Evolutionary conservation across 2,329 filamentous ascomycete genomes (phyloP), one percentile per base, ranked within the genome.

Genomic region (Phyllosticta citriasiana): DNA sequence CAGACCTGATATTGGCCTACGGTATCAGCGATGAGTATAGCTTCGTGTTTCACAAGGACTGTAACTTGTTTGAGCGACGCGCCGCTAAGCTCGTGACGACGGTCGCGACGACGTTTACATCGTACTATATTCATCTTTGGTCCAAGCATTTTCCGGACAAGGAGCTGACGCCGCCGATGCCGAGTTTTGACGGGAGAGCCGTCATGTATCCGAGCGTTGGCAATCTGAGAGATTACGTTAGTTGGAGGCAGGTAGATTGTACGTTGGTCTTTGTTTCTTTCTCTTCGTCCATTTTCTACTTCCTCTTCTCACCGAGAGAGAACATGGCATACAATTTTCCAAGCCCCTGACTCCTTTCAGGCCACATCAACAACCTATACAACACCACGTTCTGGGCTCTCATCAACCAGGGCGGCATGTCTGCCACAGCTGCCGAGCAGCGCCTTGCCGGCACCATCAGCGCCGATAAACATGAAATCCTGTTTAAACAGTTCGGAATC

Each of bases 241-340:
- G 89, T 71, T 99, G 94, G 94, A 84, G 94, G 67, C 94, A 99
- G 74, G 94, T 89, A 53, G 94, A 99, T 73, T 97, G 94, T 94
- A 72, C 73, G 86, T 75, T 16, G 12, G 2, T 30, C 4, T 27
- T 19, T 47, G 6, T 24, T 22, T 60, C 27, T 35, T 40, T 27
- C 53, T 27, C 12, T 2, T 16, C 5, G 19, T 12, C 22, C n/a
- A 16, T 55, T 5, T 25, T 16, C 30, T 6, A 30, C 24, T n/a
- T 47, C 1, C 33, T 40, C 57, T 2, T 19, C 6, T 35, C 26
- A 7, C 10, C 9, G 1, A 40, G 57, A 35, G 35, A 35, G 24
- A 25, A 10, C n/a, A 16, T 52, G 9, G 26, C 5, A 16, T 4
- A n/a, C 14, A 14, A 2, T 16, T 4, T n/a, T 25, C 4, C 27